A percentile compares a stretch with the other conserved stretches of the same genome.
Conservation (phyloP, 306 rosid species). For the Pyrus betulifolia region DNA sequence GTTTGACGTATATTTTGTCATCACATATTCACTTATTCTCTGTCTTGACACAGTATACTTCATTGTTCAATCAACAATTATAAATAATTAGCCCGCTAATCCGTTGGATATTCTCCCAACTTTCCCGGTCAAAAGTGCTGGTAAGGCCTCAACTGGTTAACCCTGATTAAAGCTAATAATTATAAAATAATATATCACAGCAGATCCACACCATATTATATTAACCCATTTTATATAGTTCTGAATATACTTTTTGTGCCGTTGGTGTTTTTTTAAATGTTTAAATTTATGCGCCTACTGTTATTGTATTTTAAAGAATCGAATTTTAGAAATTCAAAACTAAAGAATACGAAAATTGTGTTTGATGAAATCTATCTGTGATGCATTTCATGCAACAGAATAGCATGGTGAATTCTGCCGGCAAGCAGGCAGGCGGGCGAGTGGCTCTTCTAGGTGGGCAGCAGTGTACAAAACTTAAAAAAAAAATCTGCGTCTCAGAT, state of each 20-base stretch:
- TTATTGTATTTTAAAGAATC: not conserved
- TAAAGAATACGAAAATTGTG: not conserved
- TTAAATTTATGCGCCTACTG: too few relatives aligned
- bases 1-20: not conserved
- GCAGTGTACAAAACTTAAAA: not conserved
- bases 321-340: not conserved
- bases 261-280: not conserved
- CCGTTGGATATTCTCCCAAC: not conserved
- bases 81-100: not conserved
- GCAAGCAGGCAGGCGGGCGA: not conserved
- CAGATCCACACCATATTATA: not conserved
- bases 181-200: not conserved
- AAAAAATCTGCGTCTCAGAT: too few relatives aligned
- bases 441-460: not conserved
- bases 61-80: not conserved
- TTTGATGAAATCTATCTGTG: not conserved
- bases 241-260: not conserved
- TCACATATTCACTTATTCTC: not conserved
- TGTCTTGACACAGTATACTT: not conserved
- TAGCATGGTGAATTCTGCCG: not conserved
- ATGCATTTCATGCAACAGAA: not conserved
- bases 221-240: not conserved
- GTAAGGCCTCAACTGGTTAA: not conserved
- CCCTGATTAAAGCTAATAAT: not conserved
- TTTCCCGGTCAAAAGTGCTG: not conserved